Conservation (phyloP, 371 early-diverging fungal genomes). For the Zychaea mexicana region DNA sequence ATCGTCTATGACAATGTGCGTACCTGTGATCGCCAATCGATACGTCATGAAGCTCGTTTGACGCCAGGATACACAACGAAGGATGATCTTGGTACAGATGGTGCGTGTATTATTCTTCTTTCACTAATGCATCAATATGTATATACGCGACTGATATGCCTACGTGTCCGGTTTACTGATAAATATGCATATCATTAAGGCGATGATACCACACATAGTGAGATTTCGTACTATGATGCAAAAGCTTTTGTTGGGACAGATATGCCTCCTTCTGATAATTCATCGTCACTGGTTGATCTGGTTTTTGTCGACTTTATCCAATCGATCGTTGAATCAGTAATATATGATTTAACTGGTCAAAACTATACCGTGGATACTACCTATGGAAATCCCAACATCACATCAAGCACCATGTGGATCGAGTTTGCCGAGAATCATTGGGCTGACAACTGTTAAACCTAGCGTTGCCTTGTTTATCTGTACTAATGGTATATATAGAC, state of each 20-base stretch:
- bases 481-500: no score
- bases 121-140: not conserved
- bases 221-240: constrained; percentile 46
- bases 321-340: constrained; percentile 23
- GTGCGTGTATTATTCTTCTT: constrained; percentile 4
- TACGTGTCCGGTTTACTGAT: no score
- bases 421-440: constrained; percentile 18
- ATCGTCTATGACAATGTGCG: constrained; percentile 11
- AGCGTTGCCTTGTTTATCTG: no score
- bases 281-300: constrained; percentile 23
- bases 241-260: constrained; percentile 39
- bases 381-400: constrained; percentile 24
- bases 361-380: constrained; percentile 17
- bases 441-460: constrained; percentile 14
- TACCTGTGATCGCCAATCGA: constrained; percentile 22
- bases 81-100: constrained; percentile 52
- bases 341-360: constrained; percentile 28
- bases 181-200: not conserved
- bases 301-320: constrained; percentile 37
- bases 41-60: constrained; percentile 31
- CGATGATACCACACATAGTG: constrained; percentile 39
- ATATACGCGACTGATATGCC: no score
- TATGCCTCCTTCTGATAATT: constrained; percentile 23
- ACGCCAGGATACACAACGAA: constrained; percentile 61
- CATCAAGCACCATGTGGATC: constrained; percentile 33